Conservation (phyloP, 345 rosid genomes). For the Rhodamnia argentea region DNA sequence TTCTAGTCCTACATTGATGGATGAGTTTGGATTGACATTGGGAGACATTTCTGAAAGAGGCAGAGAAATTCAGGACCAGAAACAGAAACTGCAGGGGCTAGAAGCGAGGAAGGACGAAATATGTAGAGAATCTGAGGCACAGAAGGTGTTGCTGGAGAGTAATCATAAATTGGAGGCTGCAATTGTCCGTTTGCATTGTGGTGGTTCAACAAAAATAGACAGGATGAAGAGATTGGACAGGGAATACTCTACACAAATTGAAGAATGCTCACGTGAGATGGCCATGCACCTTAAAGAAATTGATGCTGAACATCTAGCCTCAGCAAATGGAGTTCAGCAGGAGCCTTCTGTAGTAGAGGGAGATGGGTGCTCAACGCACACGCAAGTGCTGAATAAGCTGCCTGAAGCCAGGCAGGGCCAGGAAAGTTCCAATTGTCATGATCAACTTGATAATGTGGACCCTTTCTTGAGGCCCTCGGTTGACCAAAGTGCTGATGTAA, state of each 20-base stretch:
- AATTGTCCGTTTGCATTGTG: slow-evolving; percentile 31
- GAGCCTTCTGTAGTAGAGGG: slow-evolving; percentile 34
- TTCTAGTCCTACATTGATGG: slow-evolving; percentile 4
- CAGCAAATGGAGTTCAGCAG: slow-evolving; percentile 27
- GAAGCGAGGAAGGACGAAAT: slow-evolving; percentile 29
- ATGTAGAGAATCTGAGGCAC: slow-evolving; percentile 24
- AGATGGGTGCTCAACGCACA: slow-evolving; percentile 36
- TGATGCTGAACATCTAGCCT: slow-evolving; percentile 28
- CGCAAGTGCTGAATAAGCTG: slow-evolving; percentile 15
- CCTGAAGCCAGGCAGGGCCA: slow-evolving; percentile 4
- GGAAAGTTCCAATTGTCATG: neutral
- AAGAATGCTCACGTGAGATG: slow-evolving; percentile 23
- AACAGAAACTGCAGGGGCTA: slow-evolving; percentile 31
- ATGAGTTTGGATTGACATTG: slow-evolving; percentile 8
- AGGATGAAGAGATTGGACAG: slow-evolving; percentile 39
- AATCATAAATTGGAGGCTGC: slow-evolving; percentile 34
- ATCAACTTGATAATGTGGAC: neutral
- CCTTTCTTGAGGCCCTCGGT: neutral
- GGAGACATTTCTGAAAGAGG: slow-evolving; percentile 40
- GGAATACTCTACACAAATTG: slow-evolving; percentile 29
- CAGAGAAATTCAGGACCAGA: slow-evolving; percentile 33
- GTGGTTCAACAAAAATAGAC: slow-evolving; percentile 21
- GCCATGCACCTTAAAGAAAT: slow-evolving; percentile 22
- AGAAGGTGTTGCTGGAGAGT: slow-evolving; percentile 34
- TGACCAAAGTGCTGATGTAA: neutral